Percentiles rank a stretch among this genome's conserved stretches.
Evolutionary conservation across 2,329 filamentous ascomycete genomes (phyloP).

Genomic region (Amauroascus niger): DNA sequence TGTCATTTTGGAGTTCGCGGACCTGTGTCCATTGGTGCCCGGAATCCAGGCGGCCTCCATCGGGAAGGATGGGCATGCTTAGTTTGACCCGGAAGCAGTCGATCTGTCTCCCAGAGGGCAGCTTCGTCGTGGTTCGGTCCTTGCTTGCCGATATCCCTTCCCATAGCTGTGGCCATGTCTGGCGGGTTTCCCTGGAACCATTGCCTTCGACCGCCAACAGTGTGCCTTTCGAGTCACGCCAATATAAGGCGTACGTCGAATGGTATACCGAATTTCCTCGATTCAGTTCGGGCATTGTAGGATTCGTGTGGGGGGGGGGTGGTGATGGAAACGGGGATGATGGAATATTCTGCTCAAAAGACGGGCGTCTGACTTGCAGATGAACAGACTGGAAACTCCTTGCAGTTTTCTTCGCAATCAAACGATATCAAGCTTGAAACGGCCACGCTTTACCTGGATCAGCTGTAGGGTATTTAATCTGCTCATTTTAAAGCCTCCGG

Average conservation of each 20-base stretch:
- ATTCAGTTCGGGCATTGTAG: slow-evolving; percentile 1
- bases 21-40: background rate
- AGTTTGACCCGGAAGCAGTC: background rate
- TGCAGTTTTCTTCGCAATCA: background rate
- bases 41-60: background rate
- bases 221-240: slow-evolving; percentile 1
- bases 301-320: background rate
- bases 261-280: slow-evolving; percentile 2
- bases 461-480: slow-evolving; percentile 1
- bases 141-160: background rate
- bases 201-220: background rate
- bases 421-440: background rate
- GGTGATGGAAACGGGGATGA: background rate
- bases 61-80: background rate
- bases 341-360: background rate
- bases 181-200: background rate
- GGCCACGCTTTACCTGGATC: background rate
- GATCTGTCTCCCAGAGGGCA: background rate
- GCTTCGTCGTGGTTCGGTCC: background rate
- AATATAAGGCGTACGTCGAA: slow-evolving; percentile 6
- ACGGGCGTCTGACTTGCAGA: background rate
- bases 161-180: background rate
- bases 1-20: background rate
- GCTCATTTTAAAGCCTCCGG: slow-evolving; percentile 1
- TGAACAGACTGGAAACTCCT: background rate